Evolutionary conservation across 1,284 basidiomycete genomes (phyloP).

Genomic region (Naganishia cerealis): DNA sequence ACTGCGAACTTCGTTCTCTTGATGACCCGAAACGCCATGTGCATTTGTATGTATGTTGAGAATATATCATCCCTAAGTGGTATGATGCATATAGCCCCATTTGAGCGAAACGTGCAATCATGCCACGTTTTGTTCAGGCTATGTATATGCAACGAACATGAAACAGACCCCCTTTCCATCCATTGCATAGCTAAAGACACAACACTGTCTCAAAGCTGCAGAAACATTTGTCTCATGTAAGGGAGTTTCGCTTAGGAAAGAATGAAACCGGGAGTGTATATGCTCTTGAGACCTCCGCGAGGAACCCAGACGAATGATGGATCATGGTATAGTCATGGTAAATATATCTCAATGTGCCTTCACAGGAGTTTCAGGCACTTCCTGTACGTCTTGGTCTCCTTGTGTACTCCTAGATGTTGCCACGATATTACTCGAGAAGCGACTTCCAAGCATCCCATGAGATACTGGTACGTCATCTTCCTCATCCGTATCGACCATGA

Average conservation of each 20-base stretch:
- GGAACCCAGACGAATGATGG: neutral
- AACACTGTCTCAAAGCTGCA: too few relatives aligned
- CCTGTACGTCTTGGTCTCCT: slow-evolving; percentile 3
- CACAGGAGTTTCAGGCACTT: slow-evolving; percentile 17
- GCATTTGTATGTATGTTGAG: slow-evolving; percentile 1
- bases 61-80: neutral
- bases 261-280: too few relatives aligned
- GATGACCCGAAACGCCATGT: neutral
- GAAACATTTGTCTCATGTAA: too few relatives aligned
- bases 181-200: too few relatives aligned
- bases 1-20: neutral
- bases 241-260: too few relatives aligned
- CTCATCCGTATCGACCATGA: slow-evolving; percentile 31
- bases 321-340: neutral
- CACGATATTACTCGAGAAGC: neutral
- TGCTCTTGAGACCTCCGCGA: too few relatives aligned
- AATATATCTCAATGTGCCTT: neutral
- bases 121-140: neutral
- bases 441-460: neutral
- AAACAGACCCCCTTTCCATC: too few relatives aligned
- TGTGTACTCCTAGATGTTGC: neutral
- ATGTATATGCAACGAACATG: neutral
- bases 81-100: neutral
- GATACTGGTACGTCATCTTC: slow-evolving; percentile 14
- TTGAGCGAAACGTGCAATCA: neutral